phyloP scores from a whole-genome alignment of 148 eudicot species.

The Silene conica region DNA sequence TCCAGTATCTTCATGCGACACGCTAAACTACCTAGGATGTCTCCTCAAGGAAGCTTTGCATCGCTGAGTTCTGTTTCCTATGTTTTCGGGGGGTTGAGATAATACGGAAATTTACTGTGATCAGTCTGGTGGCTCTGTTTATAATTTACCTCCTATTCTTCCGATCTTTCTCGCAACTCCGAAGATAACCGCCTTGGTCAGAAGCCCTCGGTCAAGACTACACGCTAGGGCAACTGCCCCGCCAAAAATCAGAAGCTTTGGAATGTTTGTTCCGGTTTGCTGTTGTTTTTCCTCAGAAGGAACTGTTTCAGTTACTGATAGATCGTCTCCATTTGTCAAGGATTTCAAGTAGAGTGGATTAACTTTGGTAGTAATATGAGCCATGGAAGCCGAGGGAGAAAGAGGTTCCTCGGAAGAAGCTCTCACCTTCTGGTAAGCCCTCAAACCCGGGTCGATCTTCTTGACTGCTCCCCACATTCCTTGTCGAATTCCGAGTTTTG shows the following conservation, averaged over 20 bases:
- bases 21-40: constrained; percentile 15
- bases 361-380: constrained; percentile 63
- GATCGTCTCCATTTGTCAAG: constrained; percentile 30
- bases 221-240: constrained; percentile 71
- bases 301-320: constrained; percentile 28
- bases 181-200: constrained; percentile 62
- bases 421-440: constrained; percentile 68
- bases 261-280: constrained; percentile 42
- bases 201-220: constrained; percentile 61
- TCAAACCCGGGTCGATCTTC: constrained; percentile 78
- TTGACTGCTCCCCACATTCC: constrained; percentile 96
- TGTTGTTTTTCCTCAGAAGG: constrained; percentile 42
- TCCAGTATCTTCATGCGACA: constrained; percentile 19
- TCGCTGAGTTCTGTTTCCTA: not conserved
- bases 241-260: constrained; percentile 60
- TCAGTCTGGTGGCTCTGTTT: constrained; percentile 8
- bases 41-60: constrained; percentile 2
- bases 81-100: not conserved
- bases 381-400: constrained; percentile 57
- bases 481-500: constrained; percentile 82
- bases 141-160: constrained; percentile 47
- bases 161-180: constrained; percentile 59
- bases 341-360: constrained; percentile 42
- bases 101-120: not conserved
- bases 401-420: constrained; percentile 43